Evolutionary conservation across 352 stramenopile species (phyloP).

Genomic region (Phytopythium sindhum): DNA sequence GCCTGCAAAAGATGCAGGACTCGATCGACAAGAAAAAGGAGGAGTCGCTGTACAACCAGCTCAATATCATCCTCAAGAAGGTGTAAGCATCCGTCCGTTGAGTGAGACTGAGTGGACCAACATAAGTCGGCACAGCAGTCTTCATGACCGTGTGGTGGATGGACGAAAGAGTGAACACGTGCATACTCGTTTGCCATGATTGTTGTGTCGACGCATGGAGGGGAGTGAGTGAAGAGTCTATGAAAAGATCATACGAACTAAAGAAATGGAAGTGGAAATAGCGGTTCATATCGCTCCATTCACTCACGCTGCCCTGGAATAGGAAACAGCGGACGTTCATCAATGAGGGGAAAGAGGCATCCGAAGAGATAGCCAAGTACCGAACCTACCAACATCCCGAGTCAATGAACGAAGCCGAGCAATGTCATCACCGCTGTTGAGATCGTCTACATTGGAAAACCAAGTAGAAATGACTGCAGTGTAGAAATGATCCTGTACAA

Average conservation of each 20-base stretch:
- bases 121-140: no score
- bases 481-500: constrained; percentile 28
- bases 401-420: constrained; percentile 13
- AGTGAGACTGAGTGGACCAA: background rate
- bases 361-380: background rate
- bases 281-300: no score
- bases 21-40: constrained; percentile 80
- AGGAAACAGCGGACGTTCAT: no score
- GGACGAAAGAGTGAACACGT: background rate
- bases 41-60: constrained; percentile 82
- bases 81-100: constrained; percentile 25
- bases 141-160: background rate
- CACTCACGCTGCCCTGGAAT: no score
- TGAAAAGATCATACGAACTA: no score
- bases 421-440: constrained; percentile 17
- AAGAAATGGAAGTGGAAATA: no score
- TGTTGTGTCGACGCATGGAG: background rate
- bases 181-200: background rate
- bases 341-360: background rate
- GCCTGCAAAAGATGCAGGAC: constrained; percentile 68
- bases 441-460: constrained; percentile 22
- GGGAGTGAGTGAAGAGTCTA: no score
- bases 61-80: constrained; percentile 86
- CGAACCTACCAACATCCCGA: constrained; percentile 13
- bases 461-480: constrained; percentile 21